Evolutionary conservation across 2,329 filamentous ascomycete genomes (phyloP).

Genomic region (Alternaria postmessia): DNA sequence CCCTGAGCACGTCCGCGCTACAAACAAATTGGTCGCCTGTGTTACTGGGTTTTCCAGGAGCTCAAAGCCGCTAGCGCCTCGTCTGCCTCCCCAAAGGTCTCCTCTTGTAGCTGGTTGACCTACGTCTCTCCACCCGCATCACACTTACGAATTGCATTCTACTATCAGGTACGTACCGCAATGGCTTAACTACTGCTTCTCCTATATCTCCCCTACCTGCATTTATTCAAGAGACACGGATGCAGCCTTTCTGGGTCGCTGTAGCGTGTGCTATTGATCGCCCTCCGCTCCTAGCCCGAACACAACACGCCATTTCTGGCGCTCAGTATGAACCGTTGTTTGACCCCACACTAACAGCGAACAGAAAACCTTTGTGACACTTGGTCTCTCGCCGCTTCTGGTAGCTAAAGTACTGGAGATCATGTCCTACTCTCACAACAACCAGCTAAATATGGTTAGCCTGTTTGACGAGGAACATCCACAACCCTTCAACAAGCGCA

Average conservation of each 20-base stretch:
- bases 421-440: slow-evolving; percentile 23
- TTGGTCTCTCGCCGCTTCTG: background rate
- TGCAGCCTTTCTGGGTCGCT: background rate
- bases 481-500: background rate
- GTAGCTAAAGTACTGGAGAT: background rate
- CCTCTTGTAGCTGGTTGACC: background rate
- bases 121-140: background rate
- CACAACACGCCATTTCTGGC: background rate
- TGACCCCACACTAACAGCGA: slow-evolving; percentile 2
- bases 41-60: slow-evolving; percentile 2
- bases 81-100: slow-evolving; percentile 1
- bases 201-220: background rate
- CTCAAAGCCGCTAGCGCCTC: slow-evolving; percentile 10
- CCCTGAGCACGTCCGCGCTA: slow-evolving; percentile 7
- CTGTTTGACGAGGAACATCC: slow-evolving; percentile 7
- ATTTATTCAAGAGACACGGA: background rate
- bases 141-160: background rate
- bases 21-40: background rate
- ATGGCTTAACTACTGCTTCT: background rate
- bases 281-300: background rate
- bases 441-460: slow-evolving; percentile 21
- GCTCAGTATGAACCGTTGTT: background rate
- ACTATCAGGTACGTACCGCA: slow-evolving; percentile 10
- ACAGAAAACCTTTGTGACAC: background rate
- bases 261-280: background rate